phyloP scores from a whole-genome alignment of 2,329 filamentous ascomycete species.

The Colletotrichum magnum region DNA sequence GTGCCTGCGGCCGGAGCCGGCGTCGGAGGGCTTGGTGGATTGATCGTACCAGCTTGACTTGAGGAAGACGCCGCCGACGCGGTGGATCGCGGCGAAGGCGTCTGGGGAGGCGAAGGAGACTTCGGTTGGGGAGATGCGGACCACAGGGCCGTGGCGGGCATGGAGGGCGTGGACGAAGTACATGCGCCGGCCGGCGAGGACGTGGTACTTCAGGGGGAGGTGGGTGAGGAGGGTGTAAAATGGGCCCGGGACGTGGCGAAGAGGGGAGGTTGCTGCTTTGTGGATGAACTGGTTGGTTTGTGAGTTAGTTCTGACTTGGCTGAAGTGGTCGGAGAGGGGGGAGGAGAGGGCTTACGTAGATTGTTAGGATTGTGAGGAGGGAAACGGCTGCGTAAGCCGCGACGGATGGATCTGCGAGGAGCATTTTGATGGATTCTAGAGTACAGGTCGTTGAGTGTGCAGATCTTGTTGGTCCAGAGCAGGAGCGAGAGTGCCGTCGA shows the following conservation, averaged over 20 bases:
- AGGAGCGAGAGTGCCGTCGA: too few species aligned
- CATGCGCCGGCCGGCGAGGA: conserved; percentile 29
- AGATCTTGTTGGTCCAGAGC: not conserved
- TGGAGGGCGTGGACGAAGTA: conserved; percentile 34
- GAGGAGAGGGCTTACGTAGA: conserved; percentile 16
- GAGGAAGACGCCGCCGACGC: conserved; percentile 29
- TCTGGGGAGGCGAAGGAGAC: conserved; percentile 24
- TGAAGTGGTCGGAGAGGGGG: too few species aligned
- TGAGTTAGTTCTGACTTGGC: not conserved
- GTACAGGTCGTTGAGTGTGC: too few species aligned
- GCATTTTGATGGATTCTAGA: not conserved
- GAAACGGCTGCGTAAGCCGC: not conserved
- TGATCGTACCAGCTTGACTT: conserved; percentile 29
- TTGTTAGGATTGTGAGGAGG: not conserved
- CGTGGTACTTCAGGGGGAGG: conserved; percentile 19
- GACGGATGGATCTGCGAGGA: not conserved
- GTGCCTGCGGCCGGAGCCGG: conserved; percentile 5
- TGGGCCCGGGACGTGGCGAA: conserved; percentile 31
- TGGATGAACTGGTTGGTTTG: not conserved
- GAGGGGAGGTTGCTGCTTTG: conserved; percentile 2
- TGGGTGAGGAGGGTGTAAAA: conserved; percentile 27
- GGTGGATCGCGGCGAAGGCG: conserved; percentile 26
- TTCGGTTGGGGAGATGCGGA: conserved; percentile 31
- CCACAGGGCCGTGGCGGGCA: conserved; percentile 15
- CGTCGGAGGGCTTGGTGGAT: conserved; percentile 18